Conservation (phyloP, 2,329 filamentous ascomycete genomes). For the Pseudocercospora fuligena region DNA sequence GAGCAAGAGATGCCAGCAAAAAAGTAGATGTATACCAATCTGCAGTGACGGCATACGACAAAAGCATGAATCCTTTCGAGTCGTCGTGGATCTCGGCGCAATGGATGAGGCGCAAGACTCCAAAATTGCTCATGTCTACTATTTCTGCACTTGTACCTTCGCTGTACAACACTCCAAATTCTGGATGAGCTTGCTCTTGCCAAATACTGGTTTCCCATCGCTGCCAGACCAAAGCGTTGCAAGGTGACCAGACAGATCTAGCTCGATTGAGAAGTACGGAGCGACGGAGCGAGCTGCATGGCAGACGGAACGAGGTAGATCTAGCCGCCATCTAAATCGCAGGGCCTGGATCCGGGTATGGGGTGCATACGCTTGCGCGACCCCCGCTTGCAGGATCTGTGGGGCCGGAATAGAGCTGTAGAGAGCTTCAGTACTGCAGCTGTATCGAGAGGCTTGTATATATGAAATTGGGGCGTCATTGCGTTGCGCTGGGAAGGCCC, state of each 20-base stretch:
- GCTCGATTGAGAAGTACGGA: not conserved
- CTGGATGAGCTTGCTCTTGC: not conserved
- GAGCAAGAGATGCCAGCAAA: too few species aligned
- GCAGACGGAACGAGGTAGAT: constrained; percentile 18
- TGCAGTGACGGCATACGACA: not conserved
- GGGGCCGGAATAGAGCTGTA: not conserved
- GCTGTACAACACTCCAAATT: too few species aligned
- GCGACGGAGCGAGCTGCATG: constrained; percentile 2
- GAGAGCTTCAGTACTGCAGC: not conserved
- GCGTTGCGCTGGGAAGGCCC: not conserved
- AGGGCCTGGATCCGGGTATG: constrained; percentile 2
- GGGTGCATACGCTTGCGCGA: constrained; percentile 2
- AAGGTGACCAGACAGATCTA: not conserved
- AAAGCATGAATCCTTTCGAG: too few species aligned
- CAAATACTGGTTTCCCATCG: not conserved
- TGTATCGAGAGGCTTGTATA: not conserved
- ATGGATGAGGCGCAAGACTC: not conserved
- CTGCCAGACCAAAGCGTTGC: not conserved
- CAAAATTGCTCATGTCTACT: too few species aligned
- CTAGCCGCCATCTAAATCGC: not conserved
- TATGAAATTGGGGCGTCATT: not conserved
- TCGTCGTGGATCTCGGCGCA: not conserved
- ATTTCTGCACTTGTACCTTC: too few species aligned
- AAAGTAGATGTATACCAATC: not conserved
- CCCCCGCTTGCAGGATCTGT: not conserved